Base-by-base conservation (phyloP, 1,284 basidiomycete species). In the Termitomyces sp. region DNA sequence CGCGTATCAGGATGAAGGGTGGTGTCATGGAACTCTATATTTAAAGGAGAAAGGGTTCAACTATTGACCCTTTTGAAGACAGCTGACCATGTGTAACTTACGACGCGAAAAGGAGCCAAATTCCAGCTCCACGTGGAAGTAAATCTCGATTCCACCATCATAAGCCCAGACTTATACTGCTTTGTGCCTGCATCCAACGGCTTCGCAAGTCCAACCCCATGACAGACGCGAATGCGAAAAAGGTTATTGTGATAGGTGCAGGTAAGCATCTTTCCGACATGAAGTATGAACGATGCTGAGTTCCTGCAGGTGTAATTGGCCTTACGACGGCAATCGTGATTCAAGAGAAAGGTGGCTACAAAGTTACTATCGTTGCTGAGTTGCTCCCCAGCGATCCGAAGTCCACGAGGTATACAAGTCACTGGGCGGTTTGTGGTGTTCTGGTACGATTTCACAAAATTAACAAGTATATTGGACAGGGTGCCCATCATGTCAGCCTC, bases 401-500 rank as follows among this genome's bases (percentile, higher is more conserved):
- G 66, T 77, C 73, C 17, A 82, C 84, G 63, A 75, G 76, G 26
- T 91, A 88, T 62, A 86, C 89, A 1, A 89, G 86, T 65, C 78
- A 79, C 17, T 91, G 89, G 89, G 89, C 89, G 15, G 88, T 88
- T 64, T 64, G 84, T 72, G 17, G 2, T 3, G 15, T 31, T 33
- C 26, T 19, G 12, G 30, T 33, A 44, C 40, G 6, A 19, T 34
- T 39, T 17, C 26, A 17, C 17, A 26, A 6, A 5, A 12, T 21
- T 33, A 12, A 21, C 30, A 34, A 43, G 19, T 5, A 26, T 12
- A 24, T 42, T 41, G 24, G 5, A 41, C 42, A 77, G 76, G 76
- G 87, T 24, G 87, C 85, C 1, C 85, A 90, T 61, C 85, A 88
- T 74, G 82, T 88, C 57, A 84, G 79, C 48, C 67, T 75, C 47